phyloP scores from a whole-genome alignment of 768 basidiomycete genomes.

The Xerocomus potaroensis region DNA sequence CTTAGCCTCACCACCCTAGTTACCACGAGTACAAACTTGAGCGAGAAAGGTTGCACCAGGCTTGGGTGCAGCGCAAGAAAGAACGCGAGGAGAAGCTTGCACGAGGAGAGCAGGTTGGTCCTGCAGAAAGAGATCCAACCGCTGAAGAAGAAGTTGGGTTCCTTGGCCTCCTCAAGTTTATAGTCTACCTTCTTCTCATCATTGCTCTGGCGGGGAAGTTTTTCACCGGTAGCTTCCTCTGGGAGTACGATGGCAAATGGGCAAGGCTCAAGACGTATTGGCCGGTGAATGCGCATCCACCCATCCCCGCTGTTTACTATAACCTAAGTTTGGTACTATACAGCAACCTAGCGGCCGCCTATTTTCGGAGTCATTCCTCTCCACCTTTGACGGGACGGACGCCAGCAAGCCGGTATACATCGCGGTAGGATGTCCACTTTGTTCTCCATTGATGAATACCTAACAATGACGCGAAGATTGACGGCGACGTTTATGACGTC shows the following conservation, averaged over 20 bases:
- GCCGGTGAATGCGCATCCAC: conserved; percentile 45
- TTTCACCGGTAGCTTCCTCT: conserved; percentile 80
- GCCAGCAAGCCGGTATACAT: conserved; percentile 71
- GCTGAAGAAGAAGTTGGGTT: conserved; percentile 62
- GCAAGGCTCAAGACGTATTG: conserved; percentile 54
- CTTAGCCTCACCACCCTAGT: conserved; percentile 32
- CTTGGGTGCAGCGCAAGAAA: conserved; percentile 66
- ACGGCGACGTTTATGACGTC: conserved; percentile 92
- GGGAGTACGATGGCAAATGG: conserved; percentile 76
- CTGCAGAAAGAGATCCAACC: conserved; percentile 71
- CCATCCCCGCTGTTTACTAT: not conserved
- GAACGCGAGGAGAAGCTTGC: conserved; percentile 71
- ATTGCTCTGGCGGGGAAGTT: conserved; percentile 70
- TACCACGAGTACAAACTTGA: conserved; percentile 64
- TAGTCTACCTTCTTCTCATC: conserved; percentile 52
- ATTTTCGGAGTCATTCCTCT: conserved; percentile 70
- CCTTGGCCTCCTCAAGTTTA: conserved; percentile 63
- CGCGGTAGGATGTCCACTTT: conserved; percentile 51
- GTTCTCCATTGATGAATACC: conserved; percentile 1
- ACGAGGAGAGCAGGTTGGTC: conserved; percentile 67
- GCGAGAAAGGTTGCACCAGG: conserved; percentile 56
- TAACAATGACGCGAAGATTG: conserved; percentile 55
- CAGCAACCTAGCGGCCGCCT: conserved; percentile 54
- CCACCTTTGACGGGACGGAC: conserved; percentile 67
- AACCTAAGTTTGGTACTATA: not conserved